These are phyloP conservation scores for Colletotrichum sp. DNA, from an alignment of 2,329 filamentous ascomycete species.

Conservation along the genomic window DNA sequence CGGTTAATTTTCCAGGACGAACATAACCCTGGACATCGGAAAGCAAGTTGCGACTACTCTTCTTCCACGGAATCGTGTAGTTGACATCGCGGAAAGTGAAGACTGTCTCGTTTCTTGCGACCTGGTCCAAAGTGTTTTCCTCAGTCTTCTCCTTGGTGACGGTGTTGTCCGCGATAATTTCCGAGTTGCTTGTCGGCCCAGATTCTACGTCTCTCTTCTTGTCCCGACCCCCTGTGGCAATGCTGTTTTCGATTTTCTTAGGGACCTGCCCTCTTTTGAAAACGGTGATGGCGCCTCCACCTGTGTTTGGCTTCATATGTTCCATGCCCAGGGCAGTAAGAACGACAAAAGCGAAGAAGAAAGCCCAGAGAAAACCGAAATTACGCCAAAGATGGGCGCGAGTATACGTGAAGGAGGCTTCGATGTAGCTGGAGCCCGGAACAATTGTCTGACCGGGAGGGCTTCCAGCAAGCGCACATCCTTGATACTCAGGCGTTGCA, in stretches of 20 bases:
- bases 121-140: constrained; percentile 43
- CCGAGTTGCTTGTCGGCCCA: constrained; percentile 49
- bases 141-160: constrained; percentile 25
- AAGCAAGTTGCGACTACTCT: constrained; percentile 70
- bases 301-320: constrained; percentile 61
- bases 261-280: constrained; percentile 70
- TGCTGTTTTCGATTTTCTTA: constrained; percentile 58
- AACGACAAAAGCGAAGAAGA: constrained; percentile 52
- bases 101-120: constrained; percentile 66
- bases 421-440: constrained; percentile 60
- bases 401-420: constrained; percentile 55
- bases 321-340: constrained; percentile 38
- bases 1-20: constrained; percentile 80
- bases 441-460: constrained; percentile 56
- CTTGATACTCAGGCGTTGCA: constrained; percentile 56
- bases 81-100: constrained; percentile 59
- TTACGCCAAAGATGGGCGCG: constrained; percentile 66
- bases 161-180: constrained; percentile 57
- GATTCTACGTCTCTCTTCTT: constrained; percentile 57
- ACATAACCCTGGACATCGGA: constrained; percentile 85
- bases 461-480: constrained; percentile 63
- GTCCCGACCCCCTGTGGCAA: constrained; percentile 53
- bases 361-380: constrained; percentile 55
- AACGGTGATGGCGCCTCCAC: constrained; percentile 63
- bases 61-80: constrained; percentile 59